These are phyloP conservation scores for Sclerotinia trifoliorum DNA, from an alignment of 2,329 filamentous ascomycete species.

Conservation along the genomic window DNA sequence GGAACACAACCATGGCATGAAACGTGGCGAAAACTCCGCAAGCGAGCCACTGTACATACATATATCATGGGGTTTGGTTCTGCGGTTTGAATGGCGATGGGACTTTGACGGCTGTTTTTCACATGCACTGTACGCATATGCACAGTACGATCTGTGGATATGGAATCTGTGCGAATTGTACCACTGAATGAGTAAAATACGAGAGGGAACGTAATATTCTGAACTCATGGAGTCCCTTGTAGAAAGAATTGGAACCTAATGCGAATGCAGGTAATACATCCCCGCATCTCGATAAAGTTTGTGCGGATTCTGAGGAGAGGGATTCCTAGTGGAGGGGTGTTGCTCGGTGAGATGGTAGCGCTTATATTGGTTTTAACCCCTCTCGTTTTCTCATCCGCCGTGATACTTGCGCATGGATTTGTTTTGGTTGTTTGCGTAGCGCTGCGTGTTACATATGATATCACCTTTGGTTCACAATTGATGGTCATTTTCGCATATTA, in stretches of 20 bases:
- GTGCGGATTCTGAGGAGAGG: neutral
- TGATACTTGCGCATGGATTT: neutral
- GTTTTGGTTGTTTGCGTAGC: neutral
- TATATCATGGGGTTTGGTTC: slow-evolving; percentile 2
- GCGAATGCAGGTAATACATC: neutral
- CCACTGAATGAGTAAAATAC: neutral
- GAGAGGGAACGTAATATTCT: slow-evolving; percentile 2
- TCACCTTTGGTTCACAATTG: neutral
- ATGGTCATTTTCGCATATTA: neutral
- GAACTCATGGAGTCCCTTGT: neutral
- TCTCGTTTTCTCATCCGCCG: neutral
- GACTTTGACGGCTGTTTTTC: neutral
- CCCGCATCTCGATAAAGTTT: neutral
- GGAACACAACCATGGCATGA: neutral
- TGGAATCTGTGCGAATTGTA: neutral
- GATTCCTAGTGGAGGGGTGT: neutral
- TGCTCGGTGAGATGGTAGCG: neutral
- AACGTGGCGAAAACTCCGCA: neutral
- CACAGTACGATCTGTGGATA: neutral
- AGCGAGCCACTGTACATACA: neutral
- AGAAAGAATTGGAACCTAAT: neutral
- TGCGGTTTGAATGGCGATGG: neutral
- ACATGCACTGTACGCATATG: neutral
- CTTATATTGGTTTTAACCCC: neutral
- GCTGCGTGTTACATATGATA: slow-evolving; percentile 2